These are phyloP conservation scores for Encephalitozoon hellem DNA, from an alignment of 371 early-diverging fungal genomes.

Conservation along the genomic window DNA sequence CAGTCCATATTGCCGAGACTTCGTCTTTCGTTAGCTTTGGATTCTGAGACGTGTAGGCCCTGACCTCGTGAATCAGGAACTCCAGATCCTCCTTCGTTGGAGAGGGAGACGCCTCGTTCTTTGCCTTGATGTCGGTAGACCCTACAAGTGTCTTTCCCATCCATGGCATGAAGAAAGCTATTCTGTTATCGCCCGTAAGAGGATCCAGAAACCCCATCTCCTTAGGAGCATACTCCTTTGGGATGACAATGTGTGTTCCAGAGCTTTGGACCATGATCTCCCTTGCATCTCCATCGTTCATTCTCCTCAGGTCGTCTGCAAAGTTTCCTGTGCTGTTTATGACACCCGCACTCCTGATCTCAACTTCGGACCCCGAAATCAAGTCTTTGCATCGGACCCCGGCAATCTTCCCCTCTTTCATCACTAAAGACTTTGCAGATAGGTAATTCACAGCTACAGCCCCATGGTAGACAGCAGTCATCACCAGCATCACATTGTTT, in stretches of 20 bases:
- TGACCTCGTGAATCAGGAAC: slow-evolving; percentile 85
- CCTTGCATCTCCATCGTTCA: slow-evolving; percentile 67
- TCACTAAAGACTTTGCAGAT: slow-evolving; percentile 72
- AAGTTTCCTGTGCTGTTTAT: slow-evolving; percentile 81
- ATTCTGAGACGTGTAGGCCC: slow-evolving; percentile 72
- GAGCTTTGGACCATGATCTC: slow-evolving; percentile 84
- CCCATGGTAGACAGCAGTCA: slow-evolving; percentile 83
- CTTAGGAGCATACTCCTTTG: slow-evolving; percentile 76
- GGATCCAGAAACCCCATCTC: slow-evolving; percentile 93
- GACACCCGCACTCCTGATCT: slow-evolving; percentile 77
- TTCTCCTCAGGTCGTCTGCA: slow-evolving; percentile 70
- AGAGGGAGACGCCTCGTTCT: slow-evolving; percentile 69
- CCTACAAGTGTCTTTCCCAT: slow-evolving; percentile 91
- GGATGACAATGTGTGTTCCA: slow-evolving; percentile 88
- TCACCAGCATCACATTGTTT: slow-evolving; percentile 84
- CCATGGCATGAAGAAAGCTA: slow-evolving; percentile 96
- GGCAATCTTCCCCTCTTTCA: slow-evolving; percentile 66
- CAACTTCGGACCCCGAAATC: slow-evolving; percentile 76
- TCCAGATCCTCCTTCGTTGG: slow-evolving; percentile 82
- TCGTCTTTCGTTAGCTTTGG: slow-evolving; percentile 83
- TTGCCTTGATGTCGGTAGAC: slow-evolving; percentile 82
- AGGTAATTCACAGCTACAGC: slow-evolving; percentile 86
- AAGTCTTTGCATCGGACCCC: slow-evolving; percentile 75
- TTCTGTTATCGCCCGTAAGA: slow-evolving; percentile 86
- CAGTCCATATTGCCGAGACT: slow-evolving; percentile 90